Conservation (phyloP, 495 filamentous ascomycete species). For the Penicillium mononematosum region DNA sequence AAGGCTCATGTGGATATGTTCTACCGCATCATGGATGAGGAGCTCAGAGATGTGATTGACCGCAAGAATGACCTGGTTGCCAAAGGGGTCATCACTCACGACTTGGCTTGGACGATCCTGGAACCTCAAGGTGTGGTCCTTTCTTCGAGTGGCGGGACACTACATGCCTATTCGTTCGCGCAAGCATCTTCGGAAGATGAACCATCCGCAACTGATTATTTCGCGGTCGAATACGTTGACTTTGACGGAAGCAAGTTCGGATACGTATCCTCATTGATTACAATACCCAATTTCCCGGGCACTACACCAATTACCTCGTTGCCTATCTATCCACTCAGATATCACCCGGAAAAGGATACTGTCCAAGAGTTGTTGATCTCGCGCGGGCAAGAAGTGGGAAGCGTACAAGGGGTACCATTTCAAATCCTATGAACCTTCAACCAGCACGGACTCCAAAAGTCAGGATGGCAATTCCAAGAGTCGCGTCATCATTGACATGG, state of each 20-base stretch:
- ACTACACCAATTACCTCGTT: slow-evolving; percentile 56
- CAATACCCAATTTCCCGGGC: slow-evolving; percentile 55
- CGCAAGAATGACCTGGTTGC: slow-evolving; percentile 55
- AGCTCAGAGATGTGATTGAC: slow-evolving; percentile 58
- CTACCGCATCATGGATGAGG: slow-evolving; percentile 52
- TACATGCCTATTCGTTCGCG: slow-evolving; percentile 38
- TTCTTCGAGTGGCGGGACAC: slow-evolving; percentile 34
- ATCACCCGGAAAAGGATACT: slow-evolving; percentile 43
- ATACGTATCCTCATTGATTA: slow-evolving; percentile 31
- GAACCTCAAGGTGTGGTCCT: slow-evolving; percentile 48
- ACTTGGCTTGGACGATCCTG: slow-evolving; percentile 57
- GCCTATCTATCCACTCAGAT: slow-evolving; percentile 55
- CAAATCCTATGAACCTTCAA: slow-evolving; percentile 56
- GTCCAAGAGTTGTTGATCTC: slow-evolving; percentile 35
- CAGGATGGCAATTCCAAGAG: slow-evolving; percentile 41
- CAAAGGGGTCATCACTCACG: slow-evolving; percentile 60
- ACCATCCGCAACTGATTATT: background rate
- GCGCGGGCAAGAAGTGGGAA: slow-evolving; percentile 52
- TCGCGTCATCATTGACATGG: slow-evolving; percentile 56
- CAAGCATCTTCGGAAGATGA: background rate
- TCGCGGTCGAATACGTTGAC: slow-evolving; percentile 52
- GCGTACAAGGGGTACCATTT: slow-evolving; percentile 60
- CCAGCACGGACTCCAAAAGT: slow-evolving; percentile 13
- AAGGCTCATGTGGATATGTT: slow-evolving; percentile 59
- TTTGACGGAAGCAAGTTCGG: slow-evolving; percentile 62